A percentile compares a stretch with the other conserved stretches of the same genome.
Evolutionary conservation across 2,329 filamentous ascomycete species (phyloP).

Genomic region (Calycina herbarum): DNA sequence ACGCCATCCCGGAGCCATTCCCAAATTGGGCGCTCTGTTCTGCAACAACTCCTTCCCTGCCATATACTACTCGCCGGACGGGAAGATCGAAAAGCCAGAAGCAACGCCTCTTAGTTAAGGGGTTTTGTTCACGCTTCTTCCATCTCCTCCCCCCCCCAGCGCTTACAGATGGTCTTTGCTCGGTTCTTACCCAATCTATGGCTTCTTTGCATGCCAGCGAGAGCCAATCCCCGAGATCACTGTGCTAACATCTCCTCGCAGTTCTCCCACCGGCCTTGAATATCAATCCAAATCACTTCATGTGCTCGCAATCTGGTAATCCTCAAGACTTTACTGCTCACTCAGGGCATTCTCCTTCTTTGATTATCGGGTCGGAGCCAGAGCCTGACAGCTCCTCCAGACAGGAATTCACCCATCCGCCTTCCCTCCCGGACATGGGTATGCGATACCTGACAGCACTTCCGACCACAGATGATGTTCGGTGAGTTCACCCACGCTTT

Average conservation of each 20-base stretch:
- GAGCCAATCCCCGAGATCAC: neutral
- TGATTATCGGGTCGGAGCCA: slow-evolving; percentile 36
- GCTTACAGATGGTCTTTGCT: neutral
- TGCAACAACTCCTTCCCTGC: neutral
- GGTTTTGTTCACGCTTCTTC: slow-evolving; percentile 5
- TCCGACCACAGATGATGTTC: slow-evolving; percentile 38
- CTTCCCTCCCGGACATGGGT: slow-evolving; percentile 37
- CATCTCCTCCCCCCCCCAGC: neutral
- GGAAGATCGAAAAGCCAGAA: neutral
- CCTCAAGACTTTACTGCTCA: slow-evolving; percentile 37
- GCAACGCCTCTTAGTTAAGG: slow-evolving; percentile 1
- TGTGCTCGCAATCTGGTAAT: slow-evolving; percentile 40
- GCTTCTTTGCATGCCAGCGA: neutral
- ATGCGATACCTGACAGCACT: slow-evolving; percentile 37
- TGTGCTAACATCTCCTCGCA: slow-evolving; percentile 15
- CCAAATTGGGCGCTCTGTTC: neutral
- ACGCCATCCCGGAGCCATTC: neutral
- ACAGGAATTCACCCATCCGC: slow-evolving; percentile 34
- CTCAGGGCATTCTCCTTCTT: slow-evolving; percentile 36
- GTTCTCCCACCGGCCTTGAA: slow-evolving; percentile 31
- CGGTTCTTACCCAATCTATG: neutral
- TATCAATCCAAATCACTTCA: slow-evolving; percentile 34
- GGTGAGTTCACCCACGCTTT: slow-evolving; percentile 31
- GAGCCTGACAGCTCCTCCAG: slow-evolving; percentile 39
- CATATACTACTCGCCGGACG: neutral